A percentile compares a stretch with the other conserved stretches of the same genome.
These are phyloP conservation scores for Fagus sylvatica DNA, from an alignment of 306 rosid genomes.

Conservation along the genomic window DNA sequence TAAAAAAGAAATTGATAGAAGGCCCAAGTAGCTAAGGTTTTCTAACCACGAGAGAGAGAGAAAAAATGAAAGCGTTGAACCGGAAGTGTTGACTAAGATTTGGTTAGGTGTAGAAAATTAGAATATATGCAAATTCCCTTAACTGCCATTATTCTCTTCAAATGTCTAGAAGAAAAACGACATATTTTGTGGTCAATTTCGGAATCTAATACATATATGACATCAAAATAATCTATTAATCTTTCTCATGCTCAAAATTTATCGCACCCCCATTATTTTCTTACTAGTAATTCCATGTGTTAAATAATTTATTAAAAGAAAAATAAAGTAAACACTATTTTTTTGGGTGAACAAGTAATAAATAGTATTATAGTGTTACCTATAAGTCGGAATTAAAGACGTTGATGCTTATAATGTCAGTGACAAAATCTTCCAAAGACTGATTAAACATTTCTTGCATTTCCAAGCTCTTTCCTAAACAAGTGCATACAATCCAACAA, in stretches of 20 bases:
- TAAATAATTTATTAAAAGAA: too few relatives aligned
- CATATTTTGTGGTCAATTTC: not conserved
- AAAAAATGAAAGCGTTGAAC: too few relatives aligned
- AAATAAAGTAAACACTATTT: too few relatives aligned
- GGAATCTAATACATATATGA: too few relatives aligned
- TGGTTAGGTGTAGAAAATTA: not conserved
- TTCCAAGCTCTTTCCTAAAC: slow-evolving; percentile 1
- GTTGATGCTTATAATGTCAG: not conserved
- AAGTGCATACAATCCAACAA: not conserved
- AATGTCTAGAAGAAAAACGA: not conserved
- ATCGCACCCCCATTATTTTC: too few relatives aligned
- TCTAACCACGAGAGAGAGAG: too few relatives aligned
- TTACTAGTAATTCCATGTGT: too few relatives aligned
- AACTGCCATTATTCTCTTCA: not conserved
- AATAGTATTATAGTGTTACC: not conserved
- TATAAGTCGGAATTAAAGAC: not conserved
- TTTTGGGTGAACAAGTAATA: not conserved
- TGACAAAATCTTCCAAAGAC: not conserved
- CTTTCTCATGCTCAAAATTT: too few relatives aligned
- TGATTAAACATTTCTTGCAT: not conserved
- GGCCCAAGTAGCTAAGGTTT: not conserved
- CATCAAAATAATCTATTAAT: too few relatives aligned
- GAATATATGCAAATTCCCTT: not conserved
- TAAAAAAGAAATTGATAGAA: too few relatives aligned
- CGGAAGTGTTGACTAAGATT: not conserved